Evolutionary conservation across 2,329 filamentous ascomycete species (phyloP).

Genomic region (Fusarium sp.): DNA sequence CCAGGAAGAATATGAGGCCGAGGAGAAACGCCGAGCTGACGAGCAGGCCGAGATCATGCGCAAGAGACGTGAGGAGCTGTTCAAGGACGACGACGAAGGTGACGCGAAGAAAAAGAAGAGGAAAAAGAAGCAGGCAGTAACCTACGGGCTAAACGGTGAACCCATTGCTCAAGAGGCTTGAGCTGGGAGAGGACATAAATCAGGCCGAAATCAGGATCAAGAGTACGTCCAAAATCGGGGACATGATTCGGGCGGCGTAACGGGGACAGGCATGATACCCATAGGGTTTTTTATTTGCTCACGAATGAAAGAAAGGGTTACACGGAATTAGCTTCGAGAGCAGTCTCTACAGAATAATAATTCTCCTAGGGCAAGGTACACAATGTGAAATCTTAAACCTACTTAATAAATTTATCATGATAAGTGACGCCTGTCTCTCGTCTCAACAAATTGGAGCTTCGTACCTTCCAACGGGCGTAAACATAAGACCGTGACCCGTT

Average conservation of each 20-base stretch:
- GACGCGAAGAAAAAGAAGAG: slow-evolving; percentile 46
- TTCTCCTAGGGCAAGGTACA: slow-evolving; percentile 1
- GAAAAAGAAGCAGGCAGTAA: slow-evolving; percentile 46
- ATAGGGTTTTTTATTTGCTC: slow-evolving; percentile 37
- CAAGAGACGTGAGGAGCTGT: slow-evolving; percentile 59
- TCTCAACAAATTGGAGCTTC: not conserved
- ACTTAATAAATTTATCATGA: not conserved
- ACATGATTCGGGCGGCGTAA: slow-evolving; percentile 30
- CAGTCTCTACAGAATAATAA: slow-evolving; percentile 27
- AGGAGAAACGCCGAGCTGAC: slow-evolving; percentile 53
- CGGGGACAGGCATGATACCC: slow-evolving; percentile 39
- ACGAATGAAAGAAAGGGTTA: slow-evolving; percentile 4
- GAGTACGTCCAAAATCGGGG: slow-evolving; percentile 13
- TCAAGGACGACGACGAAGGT: slow-evolving; percentile 51
- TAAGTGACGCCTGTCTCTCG: not conserved
- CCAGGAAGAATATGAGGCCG: slow-evolving; percentile 55
- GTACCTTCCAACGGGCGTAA: no score
- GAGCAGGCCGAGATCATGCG: slow-evolving; percentile 58
- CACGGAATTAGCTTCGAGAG: slow-evolving; percentile 15
- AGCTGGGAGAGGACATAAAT: slow-evolving; percentile 2
- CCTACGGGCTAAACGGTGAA: slow-evolving; percentile 50
- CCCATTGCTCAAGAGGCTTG: slow-evolving; percentile 42
- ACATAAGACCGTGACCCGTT: not conserved
- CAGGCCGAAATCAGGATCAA: not conserved
- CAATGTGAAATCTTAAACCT: not conserved